Base-by-base conservation (phyloP, 345 rosid genomes). In the Pugionium cornutum region DNA sequence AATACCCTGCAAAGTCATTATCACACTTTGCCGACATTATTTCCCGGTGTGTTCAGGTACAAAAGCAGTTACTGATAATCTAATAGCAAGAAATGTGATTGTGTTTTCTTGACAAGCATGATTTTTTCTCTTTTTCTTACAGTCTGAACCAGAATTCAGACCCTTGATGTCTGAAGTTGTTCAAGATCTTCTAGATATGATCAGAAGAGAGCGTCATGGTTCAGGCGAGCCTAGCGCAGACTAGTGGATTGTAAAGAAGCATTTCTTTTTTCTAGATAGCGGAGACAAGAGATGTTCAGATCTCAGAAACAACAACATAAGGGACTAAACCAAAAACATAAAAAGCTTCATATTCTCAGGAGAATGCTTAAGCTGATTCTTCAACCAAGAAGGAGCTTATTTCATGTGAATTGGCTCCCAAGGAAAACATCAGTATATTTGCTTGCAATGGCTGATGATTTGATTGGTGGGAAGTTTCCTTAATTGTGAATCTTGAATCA, bases 1-100 rank as follows among this genome's bases (percentile, higher is more conserved):
- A 89, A 44, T 89, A 87, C 67, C 85, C 95, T 35, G 87, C 92
- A 66, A 95, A 91, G 79, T 91, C 94, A 8, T 70, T 95, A 69
- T 95, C 99, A 8, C 82, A 87, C 68, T 95, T 95, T 64, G 99
- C 87, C 1, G 99, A 95, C 70, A 86, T 95, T 18, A 95, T 95
- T 49, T 84, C 86, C 32, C 91, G 99, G 6, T 95, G 99, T 70
- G 90, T 91, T 75, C 94, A 82, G 97, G 99, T 88, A 71, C 78
- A n/a, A 45, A 34, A 52, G 18, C 18, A 18, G 18, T 18, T 18
- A 18, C 18, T 18, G 18, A 18, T 0, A 18, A 18, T 18, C 18
- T 18, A 0, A 18, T 18, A 18, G 18, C 18, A 18, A 18, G 0
- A 18, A 18, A 18, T 49, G 18, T 67, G 51, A 46, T 47, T 39